These are phyloP conservation scores for Trichoderma orchidacearum DNA, from an alignment of 495 filamentous ascomycete species.

Conservation along the genomic window DNA sequence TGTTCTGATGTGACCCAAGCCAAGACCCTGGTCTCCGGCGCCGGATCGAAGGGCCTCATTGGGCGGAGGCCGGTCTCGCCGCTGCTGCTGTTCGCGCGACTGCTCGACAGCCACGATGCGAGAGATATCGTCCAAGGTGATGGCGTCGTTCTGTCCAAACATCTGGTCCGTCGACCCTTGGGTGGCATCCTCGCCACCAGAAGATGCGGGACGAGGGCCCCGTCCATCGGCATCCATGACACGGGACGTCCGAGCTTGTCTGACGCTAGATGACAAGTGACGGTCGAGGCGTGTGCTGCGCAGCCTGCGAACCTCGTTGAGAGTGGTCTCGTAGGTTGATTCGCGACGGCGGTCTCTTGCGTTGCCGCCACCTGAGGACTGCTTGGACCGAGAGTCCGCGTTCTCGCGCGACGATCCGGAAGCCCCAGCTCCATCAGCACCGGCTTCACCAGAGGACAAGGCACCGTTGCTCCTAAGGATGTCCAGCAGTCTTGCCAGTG, in stretches of 20 bases:
- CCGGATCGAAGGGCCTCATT: conserved; percentile 48
- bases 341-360: conserved; percentile 31
- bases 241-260: conserved; percentile 76
- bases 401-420: conserved; percentile 33
- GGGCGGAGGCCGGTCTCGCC: conserved; percentile 53
- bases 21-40: conserved; percentile 47
- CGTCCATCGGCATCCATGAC: conserved; percentile 86
- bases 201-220: conserved; percentile 62
- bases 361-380: conserved; percentile 51
- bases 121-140: conserved; percentile 96
- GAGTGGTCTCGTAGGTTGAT: conserved; percentile 85
- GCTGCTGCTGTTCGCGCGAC: conserved; percentile 75
- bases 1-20: conserved; percentile 67
- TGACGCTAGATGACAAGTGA: conserved; percentile 79
- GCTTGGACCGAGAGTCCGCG: conserved; percentile 58
- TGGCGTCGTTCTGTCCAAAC: conserved; percentile 78
- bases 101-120: conserved; percentile 92
- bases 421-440: conserved; percentile 17
- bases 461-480: conserved; percentile 74
- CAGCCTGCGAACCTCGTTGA: conserved; percentile 84
- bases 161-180: conserved; percentile 63
- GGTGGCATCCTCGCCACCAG: conserved; percentile 55
- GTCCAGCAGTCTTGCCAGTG: conserved; percentile 76
- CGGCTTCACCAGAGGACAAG: conserved; percentile 60
- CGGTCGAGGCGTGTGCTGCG: conserved; percentile 90